Evolutionary conservation across 108 stramenopile genomes (phyloP).

Genomic region (Pseudonitzschia multiseries): DNA sequence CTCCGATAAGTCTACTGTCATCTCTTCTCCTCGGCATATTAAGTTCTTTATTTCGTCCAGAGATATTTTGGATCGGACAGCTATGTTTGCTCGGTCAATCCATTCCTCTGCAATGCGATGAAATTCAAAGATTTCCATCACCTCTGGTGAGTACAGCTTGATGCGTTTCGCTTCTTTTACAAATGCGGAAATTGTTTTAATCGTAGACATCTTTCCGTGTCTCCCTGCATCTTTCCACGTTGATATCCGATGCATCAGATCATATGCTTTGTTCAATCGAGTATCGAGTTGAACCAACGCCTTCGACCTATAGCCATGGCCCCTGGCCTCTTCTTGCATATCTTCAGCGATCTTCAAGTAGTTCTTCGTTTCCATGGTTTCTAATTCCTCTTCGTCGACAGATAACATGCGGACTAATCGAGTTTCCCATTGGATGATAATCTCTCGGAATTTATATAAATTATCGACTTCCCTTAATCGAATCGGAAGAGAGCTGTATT

Average conservation of each 20-base stretch:
- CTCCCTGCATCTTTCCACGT: conserved; percentile 41
- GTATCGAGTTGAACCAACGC: conserved; percentile 50
- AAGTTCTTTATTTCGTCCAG: conserved; percentile 64
- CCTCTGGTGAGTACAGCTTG: conserved; percentile 55
- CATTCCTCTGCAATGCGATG: conserved; percentile 58
- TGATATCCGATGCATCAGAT: conserved; percentile 49
- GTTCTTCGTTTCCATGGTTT: conserved; percentile 21
- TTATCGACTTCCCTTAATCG: conserved; percentile 45
- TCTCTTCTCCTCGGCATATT: conserved; percentile 47
- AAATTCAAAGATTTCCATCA: conserved; percentile 44
- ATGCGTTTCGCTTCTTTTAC: conserved; percentile 67
- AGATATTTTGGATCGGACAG: conserved; percentile 72
- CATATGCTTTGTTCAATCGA: conserved; percentile 55
- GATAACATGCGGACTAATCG: conserved; percentile 30
- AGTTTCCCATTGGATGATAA: conserved; percentile 50
- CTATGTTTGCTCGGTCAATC: conserved; percentile 78
- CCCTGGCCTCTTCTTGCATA: conserved; percentile 22
- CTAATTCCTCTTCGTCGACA: conserved; percentile 43
- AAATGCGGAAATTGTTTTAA: conserved; percentile 53
- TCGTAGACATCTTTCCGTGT: conserved; percentile 45
- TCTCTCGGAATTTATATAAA: conserved; percentile 32
- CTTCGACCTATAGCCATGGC: conserved; percentile 37
- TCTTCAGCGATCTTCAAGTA: conserved; percentile 39
- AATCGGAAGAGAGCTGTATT: conserved; percentile 41
- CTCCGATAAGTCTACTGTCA: conserved; percentile 70